Base-by-base conservation (phyloP, 192 early-diverging fungal genomes). In the Backusella tuberculispora region DNA sequence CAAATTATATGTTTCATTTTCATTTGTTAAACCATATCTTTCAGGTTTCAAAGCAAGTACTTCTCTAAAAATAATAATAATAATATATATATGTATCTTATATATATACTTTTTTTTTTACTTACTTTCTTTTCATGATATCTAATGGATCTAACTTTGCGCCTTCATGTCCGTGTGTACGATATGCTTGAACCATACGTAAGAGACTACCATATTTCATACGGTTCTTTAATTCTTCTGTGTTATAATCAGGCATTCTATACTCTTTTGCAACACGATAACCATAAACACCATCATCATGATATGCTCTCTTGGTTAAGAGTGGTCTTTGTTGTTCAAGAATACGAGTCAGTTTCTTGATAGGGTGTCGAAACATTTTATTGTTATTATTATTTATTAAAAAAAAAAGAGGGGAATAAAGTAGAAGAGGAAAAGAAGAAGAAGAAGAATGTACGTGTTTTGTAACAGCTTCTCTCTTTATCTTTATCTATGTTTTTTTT, bases 131-230 rank as follows among this genome's bases (percentile, higher is more conserved):
- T 60, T 87, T 78, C 42, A 88, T 88, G 46, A 97, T 86, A 24
- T 84, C 85, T 60, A 98, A 86, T 6, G 97, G 97, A 85, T 98
- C 97, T 63, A 98, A 83, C 63, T 95, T 80, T 3, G 96, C 94
- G 6, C 86, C 88, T 48, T 89, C 84, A 83, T 99, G 95, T 14
- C 96, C 96, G 67, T 90, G 89, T 37, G 87, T 87, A 65, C 95
- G 90, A 78, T 90, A 94, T 8, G 91, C 91, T 65, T 89, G 83
- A 3, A 96, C 94, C 66, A 98, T 83, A 26, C 96, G 90, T 21
- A 99, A 80, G 26, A 99, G 85, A 71, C 93, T 93, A 46, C 95
- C 91, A 65, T 96, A 90, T 65, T 89, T 79, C 63, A 92, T 92
- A 46, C 97, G 87, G 86, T 98, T 99, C 13, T 77, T 81, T 3